These are phyloP conservation scores for Entonaema liquescens DNA, from an alignment of 495 filamentous ascomycete genomes.

Conservation along the genomic window DNA sequence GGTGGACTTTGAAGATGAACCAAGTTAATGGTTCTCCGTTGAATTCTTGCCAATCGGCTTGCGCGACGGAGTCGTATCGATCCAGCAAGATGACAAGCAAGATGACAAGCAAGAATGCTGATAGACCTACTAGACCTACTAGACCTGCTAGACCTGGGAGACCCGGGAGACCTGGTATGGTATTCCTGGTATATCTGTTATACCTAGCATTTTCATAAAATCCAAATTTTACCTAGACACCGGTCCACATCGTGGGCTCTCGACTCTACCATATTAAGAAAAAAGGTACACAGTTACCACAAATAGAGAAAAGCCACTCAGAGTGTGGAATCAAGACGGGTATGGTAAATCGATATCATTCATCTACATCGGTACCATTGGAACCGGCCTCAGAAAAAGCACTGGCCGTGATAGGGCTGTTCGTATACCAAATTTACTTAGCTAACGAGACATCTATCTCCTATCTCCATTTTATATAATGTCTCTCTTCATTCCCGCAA, in stretches of 20 bases:
- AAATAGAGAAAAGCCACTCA: conserved; percentile 14
- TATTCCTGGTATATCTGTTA: too few species aligned
- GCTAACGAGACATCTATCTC: conserved; percentile 18
- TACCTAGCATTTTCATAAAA: neutral
- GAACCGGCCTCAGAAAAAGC: conserved; percentile 14
- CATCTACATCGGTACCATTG: conserved; percentile 21
- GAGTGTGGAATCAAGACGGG: conserved; percentile 31
- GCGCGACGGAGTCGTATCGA: conserved; percentile 22
- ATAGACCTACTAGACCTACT: too few species aligned
- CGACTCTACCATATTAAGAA: neutral
- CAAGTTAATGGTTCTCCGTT: neutral
- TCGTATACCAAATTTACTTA: conserved; percentile 30
- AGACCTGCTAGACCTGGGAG: too few species aligned
- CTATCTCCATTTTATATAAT: conserved; percentile 38
- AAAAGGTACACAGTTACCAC: conserved; percentile 27
- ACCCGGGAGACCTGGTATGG: too few species aligned
- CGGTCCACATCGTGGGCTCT: conserved; percentile 28
- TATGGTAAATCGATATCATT: conserved; percentile 2
- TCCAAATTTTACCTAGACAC: conserved; percentile 11
- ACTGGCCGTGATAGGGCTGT: conserved; percentile 32
- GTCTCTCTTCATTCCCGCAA: conserved; percentile 22
- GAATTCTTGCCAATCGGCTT: conserved; percentile 25
- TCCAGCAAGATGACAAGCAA: conserved; percentile 3
- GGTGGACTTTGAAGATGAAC: too few species aligned
- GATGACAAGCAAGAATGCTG: conserved; percentile 4